Evolutionary conservation across 441 rosid genomes (phyloP).

Genomic region (Melastoma candidum): DNA sequence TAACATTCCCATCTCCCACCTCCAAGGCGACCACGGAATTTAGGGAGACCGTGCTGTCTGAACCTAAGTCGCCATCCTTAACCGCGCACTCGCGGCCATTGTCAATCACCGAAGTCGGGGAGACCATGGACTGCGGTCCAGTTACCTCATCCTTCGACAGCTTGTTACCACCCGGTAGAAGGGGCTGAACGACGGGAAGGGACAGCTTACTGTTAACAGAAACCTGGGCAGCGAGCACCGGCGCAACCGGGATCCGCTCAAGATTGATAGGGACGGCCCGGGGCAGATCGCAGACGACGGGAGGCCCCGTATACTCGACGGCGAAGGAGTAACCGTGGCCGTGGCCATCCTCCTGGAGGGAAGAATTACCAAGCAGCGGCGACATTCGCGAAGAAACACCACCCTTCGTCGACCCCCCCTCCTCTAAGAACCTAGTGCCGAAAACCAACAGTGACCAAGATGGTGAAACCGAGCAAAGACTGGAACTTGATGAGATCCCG

Average conservation of each 20-base stretch:
- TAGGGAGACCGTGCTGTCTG: constrained; percentile 71
- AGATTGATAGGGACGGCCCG: constrained; percentile 83
- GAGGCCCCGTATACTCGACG: constrained; percentile 80
- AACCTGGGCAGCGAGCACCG: constrained; percentile 58
- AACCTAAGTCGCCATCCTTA: constrained; percentile 26
- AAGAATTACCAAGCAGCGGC: no score
- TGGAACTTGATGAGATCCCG: no score
- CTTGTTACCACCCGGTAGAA: constrained; percentile 32
- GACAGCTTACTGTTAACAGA: constrained; percentile 40
- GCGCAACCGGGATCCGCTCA: constrained; percentile 70
- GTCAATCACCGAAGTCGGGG: constrained; percentile 35
- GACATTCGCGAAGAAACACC: no score
- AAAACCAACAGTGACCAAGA: no score
- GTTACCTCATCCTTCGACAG: constrained; percentile 28
- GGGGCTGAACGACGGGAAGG: constrained; percentile 82
- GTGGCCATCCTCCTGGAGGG: no score
- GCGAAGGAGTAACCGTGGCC: constrained; percentile 46
- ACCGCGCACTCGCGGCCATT: constrained; percentile 17
- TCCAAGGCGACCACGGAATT: constrained; percentile 51
- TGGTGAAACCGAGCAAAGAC: no score
- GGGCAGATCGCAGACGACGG: constrained; percentile 68
- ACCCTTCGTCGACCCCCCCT: no score
- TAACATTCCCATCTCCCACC: constrained; percentile 27
- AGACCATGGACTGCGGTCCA: constrained; percentile 16
- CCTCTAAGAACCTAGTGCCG: no score